phyloP scores from a whole-genome alignment of 257 asterid genomes.

The Knoxia roxburghii region DNA sequence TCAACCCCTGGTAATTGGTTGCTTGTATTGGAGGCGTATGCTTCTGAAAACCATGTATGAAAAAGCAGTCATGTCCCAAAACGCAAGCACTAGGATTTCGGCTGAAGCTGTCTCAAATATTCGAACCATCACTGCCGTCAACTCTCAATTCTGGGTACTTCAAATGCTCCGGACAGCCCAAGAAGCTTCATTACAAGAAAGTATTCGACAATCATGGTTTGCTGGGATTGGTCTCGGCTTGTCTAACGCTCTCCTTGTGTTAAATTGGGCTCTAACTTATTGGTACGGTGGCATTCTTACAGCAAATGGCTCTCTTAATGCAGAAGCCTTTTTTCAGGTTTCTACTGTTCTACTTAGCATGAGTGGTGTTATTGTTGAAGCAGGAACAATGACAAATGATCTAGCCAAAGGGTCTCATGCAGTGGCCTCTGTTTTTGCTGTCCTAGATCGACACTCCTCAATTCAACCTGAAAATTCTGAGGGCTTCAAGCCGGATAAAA shows the following conservation, averaged over 20 bases:
- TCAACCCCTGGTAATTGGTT: constrained; percentile 66
- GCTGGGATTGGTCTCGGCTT: constrained; percentile 83
- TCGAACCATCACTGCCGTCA: constrained; percentile 67
- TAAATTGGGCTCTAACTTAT: constrained; percentile 65
- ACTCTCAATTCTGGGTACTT: constrained; percentile 66
- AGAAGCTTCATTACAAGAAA: constrained; percentile 58
- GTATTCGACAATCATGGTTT: constrained; percentile 74
- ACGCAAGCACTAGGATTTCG: constrained; percentile 75
- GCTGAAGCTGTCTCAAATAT: constrained; percentile 90
- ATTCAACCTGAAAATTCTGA: constrained; percentile 68
- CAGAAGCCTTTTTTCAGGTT: constrained; percentile 60
- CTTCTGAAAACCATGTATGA: constrained; percentile 66
- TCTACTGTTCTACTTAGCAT: constrained; percentile 76
- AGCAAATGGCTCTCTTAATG: constrained; percentile 45
- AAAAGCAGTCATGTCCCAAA: constrained; percentile 69
- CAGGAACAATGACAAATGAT: constrained; percentile 86
- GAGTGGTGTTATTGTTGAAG: constrained; percentile 80
- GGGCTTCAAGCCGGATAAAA: constrained; percentile 38
- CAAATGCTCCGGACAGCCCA: constrained; percentile 65
- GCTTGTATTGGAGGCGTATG: constrained; percentile 56
- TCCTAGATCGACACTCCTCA: constrained; percentile 57
- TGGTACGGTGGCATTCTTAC: constrained; percentile 86
- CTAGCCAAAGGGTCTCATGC: constrained; percentile 72
- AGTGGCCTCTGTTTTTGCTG: constrained; percentile 62
- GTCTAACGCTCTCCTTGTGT: constrained; percentile 61